Evolutionary conservation across 768 basidiomycete genomes (phyloP).

Genomic region (Tylopilus sp.): DNA sequence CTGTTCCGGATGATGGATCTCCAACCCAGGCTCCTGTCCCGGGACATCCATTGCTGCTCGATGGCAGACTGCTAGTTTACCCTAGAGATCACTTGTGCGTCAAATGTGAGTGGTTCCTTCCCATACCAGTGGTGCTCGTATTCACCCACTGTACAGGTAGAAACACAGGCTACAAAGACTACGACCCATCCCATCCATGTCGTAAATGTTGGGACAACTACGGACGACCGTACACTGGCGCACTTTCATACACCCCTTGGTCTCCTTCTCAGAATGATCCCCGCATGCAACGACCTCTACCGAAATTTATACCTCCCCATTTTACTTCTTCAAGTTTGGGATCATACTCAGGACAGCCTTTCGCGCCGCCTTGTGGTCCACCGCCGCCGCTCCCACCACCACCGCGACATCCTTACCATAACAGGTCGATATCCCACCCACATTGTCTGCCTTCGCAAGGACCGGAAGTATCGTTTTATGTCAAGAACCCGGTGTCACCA

Average conservation of each 20-base stretch:
- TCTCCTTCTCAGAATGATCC: conserved; percentile 17
- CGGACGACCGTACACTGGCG: conserved; percentile 56
- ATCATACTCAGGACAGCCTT: not conserved
- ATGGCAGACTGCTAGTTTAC: conserved; percentile 66
- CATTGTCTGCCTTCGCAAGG: not conserved
- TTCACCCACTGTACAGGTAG: conserved; percentile 43
- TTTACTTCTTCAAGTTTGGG: not conserved
- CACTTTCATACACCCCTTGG: conserved; percentile 53
- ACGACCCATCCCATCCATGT: conserved; percentile 66
- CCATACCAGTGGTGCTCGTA: not conserved
- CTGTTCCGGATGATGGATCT: conserved; percentile 45
- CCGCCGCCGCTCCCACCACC: not conserved
- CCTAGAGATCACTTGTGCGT: conserved; percentile 57
- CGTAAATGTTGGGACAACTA: conserved; percentile 73
- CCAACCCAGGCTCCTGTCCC: conserved; percentile 62
- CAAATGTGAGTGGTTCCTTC: conserved; percentile 51
- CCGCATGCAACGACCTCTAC: conserved; percentile 30
- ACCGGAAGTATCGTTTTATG: conserved; percentile 21
- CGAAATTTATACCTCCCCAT: conserved; percentile 23
- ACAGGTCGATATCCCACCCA: conserved; percentile 21
- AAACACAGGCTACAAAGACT: conserved; percentile 72
- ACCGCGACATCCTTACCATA: conserved; percentile 11
- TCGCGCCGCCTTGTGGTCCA: not conserved
- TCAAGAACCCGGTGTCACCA: conserved; percentile 20
- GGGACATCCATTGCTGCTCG: conserved; percentile 63